phyloP scores from a whole-genome alignment of 2,329 filamentous ascomycete genomes.

The Uncinocarpus reesii region DNA sequence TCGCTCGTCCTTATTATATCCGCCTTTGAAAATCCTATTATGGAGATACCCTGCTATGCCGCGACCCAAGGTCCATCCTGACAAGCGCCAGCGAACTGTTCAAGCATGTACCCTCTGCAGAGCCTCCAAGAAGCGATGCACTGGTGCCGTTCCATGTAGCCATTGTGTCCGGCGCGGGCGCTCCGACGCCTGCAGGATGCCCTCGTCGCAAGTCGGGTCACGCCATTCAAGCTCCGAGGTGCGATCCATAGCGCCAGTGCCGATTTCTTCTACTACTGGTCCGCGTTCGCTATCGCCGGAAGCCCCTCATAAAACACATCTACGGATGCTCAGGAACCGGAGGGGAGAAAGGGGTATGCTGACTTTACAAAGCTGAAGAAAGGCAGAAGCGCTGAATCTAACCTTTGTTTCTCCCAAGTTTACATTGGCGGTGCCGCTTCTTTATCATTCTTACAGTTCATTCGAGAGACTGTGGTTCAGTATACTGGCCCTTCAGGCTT shows the following conservation, averaged over 20 bases:
- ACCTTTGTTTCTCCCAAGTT: slow-evolving; percentile 26
- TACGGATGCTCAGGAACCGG: slow-evolving; percentile 34
- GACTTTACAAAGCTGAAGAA: neutral
- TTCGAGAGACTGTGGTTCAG: slow-evolving; percentile 40
- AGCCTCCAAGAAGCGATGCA: slow-evolving; percentile 44
- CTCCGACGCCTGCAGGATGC: slow-evolving; percentile 30
- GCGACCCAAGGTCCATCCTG: slow-evolving; percentile 42
- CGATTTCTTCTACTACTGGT: neutral
- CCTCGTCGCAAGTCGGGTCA: slow-evolving; percentile 14
- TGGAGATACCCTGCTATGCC: slow-evolving; percentile 33
- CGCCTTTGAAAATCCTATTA: too few species aligned
- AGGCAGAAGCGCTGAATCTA: neutral
- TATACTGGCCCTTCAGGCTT: slow-evolving; percentile 47
- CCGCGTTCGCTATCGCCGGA: slow-evolving; percentile 22
- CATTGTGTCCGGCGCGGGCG: slow-evolving; percentile 40
- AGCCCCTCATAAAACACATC: slow-evolving; percentile 25
- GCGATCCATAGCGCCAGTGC: neutral
- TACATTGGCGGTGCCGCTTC: slow-evolving; percentile 44
- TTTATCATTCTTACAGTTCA: slow-evolving; percentile 47
- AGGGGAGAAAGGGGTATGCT: slow-evolving; percentile 43
- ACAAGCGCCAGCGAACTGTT: slow-evolving; percentile 41
- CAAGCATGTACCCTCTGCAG: slow-evolving; percentile 43
- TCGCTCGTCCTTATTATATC: too few species aligned
- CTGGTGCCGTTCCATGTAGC: slow-evolving; percentile 40
- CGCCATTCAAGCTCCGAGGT: neutral